Evolutionary conservation across 176 grass and related monocot genomes (phyloP), one percentile per base, ranked within the genome.

Genomic region (Dendrocalamus sinicus): DNA sequence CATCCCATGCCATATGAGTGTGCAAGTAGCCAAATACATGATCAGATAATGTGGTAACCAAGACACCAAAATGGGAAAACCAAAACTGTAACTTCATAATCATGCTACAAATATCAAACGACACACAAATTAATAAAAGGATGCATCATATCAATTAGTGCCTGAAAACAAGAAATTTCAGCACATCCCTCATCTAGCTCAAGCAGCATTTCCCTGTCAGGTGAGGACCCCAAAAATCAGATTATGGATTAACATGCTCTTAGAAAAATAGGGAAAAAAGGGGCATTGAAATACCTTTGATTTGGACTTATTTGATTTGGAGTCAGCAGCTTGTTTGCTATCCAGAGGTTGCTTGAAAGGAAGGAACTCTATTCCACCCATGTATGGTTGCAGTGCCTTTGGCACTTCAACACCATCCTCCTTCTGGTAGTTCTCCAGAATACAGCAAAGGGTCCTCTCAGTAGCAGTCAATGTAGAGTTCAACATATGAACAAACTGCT

Each of bases 391-490:
- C 76, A 99, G 81, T 12, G 32, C 93, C 86, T 96, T 84, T 1
- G 93, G 93, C 63, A 99, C 81, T 70, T 91, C 92, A 48, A 99
- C 90, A 19, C 96, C 93, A 62, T 92, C 67, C 88, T 92, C 84
- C n/a, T 44, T 91, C 82, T 96, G 96, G 83, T 85, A 91, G 78
- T 89, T 99, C 79, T 99, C 96, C 30, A 96, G 79, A 84, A 96
- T 92, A 70, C 96, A 96, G 52, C 96, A 99, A n/a, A 99, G 70
- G 1, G 92, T 96, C 72, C 96, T 99, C 62, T 96, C 92, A 8
- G 96, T 99, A 16, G 93, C 96, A 58, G 93, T 99, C 81, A 99
- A 86, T 1, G 93, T 98, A 23, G 92, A 98, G 45, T 98, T 99
- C 58, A 99, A 55, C 86, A 99, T 92, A 79, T 99, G 96, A 63